These are phyloP conservation scores for Raffaelea ambrosiae DNA, from an alignment of 2,329 filamentous ascomycete species.

Conservation along the genomic window DNA sequence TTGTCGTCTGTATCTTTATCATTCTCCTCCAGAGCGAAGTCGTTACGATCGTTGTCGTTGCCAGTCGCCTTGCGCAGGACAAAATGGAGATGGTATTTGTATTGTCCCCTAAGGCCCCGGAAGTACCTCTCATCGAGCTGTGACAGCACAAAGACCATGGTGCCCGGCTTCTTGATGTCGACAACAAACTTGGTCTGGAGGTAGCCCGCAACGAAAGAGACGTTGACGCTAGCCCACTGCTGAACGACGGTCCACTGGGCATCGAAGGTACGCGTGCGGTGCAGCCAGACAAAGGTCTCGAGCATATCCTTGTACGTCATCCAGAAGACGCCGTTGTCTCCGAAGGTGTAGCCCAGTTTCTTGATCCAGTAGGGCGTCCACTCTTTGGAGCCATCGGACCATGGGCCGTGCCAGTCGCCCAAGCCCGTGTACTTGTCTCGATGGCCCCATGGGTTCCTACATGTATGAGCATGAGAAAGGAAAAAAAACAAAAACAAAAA, in stretches of 20 bases:
- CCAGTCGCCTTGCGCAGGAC: conserved; percentile 26
- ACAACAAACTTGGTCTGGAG: conserved; percentile 34
- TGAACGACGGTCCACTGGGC: conserved; percentile 35
- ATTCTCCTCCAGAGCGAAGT: not conserved
- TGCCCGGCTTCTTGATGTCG: conserved; percentile 30
- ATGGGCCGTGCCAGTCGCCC: conserved; percentile 62
- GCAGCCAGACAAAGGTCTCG: conserved; percentile 32
- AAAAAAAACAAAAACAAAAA: conserved; percentile 16
- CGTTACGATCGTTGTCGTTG: conserved; percentile 13
- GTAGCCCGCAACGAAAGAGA: conserved; percentile 37
- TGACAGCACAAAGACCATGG: conserved; percentile 33
- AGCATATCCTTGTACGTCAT: conserved; percentile 37
- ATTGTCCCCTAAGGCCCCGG: conserved; percentile 33
- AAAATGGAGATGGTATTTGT: conserved; percentile 33
- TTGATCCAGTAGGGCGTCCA: conserved; percentile 69
- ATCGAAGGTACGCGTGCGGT: conserved; percentile 38
- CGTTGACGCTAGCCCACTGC: conserved; percentile 32
- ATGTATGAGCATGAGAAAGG: not conserved
- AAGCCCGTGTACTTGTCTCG: conserved; percentile 25
- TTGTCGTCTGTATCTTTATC: not conserved
- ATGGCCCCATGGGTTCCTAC: conserved; percentile 61
- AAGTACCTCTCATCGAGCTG: conserved; percentile 40
- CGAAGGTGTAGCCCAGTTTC: conserved; percentile 56
- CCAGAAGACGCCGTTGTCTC: conserved; percentile 53
- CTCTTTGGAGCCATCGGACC: conserved; percentile 65